Base-by-base conservation (phyloP, 768 basidiomycete genomes). In the Leccinum broughii region DNA sequence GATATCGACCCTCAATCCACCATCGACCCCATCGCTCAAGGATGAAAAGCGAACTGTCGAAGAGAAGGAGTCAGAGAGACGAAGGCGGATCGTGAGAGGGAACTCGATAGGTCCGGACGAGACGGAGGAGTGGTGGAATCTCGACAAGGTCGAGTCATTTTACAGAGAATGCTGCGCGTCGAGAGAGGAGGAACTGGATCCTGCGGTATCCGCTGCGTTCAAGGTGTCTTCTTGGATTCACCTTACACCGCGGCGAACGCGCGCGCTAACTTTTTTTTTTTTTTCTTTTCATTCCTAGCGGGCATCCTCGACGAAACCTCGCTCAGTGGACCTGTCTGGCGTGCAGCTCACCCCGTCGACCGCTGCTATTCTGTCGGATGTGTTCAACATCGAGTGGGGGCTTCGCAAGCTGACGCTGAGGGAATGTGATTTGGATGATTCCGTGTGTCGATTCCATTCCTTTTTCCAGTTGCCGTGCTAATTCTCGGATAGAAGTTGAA, bases 111-210 rank as follows among this genome's bases (percentile, higher is more conserved):
- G 66, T 8, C 57, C 66, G 0, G 56, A 57, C 46, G 14, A 82
- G 1, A 66, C 70, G 14, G 81, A 87, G 15, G 85, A 87, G 35
- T 94, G 89, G 84, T 98, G 96, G 97, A 89, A 44, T 44, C 41
- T 44, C 41, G 41, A 44, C 41, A 44, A 44, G 41, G 41, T 44
- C n/a, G 41, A 20, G 63, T 83, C 85, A 6, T 90, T 95, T 75
- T 97, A 95, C 72, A 82, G 87, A 55, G 92, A 94, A 67, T 94
- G 92, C 68, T 93, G 91, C 70, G 78, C 77, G 22, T 88, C 89
- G 10, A 84, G 88, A 65, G 92, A 93, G 70, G 85, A 87, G 37
- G 70, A 76, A 1, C 85, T 86, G 7, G 85, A 89, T 72, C 78
- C 79, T 17, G 83, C 80, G 0, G 85, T 93, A 46, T 84, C 84